phyloP scores from a whole-genome alignment of 2,329 filamentous ascomycete species.

The Fusarium anthophilum region DNA sequence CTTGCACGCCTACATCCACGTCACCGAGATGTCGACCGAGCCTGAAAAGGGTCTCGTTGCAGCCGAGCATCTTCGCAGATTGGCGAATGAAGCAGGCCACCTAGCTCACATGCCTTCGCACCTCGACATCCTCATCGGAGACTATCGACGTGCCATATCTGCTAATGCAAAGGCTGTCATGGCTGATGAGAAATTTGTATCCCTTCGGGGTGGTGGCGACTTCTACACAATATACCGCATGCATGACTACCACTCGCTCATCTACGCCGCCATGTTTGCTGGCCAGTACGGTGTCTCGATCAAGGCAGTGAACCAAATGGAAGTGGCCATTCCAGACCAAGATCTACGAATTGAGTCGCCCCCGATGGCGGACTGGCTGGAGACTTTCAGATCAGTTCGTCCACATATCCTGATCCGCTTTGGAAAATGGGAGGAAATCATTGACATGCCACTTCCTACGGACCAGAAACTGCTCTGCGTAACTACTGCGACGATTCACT shows the following conservation, averaged over 20 bases:
- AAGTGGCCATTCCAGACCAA: conserved; percentile 67
- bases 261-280: conserved; percentile 81
- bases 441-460: conserved; percentile 62
- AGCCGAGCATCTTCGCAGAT: conserved; percentile 69
- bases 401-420: conserved; percentile 77
- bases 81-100: conserved; percentile 75
- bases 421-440: conserved; percentile 73
- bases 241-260: conserved; percentile 76
- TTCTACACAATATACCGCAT: conserved; percentile 79
- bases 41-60: conserved; percentile 69
- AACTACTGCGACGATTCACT: conserved; percentile 73
- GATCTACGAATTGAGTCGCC: conserved; percentile 58
- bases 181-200: conserved; percentile 72
- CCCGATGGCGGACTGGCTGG: conserved; percentile 80
- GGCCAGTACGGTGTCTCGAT: conserved; percentile 70
- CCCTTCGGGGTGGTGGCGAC: conserved; percentile 64
- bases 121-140: conserved; percentile 75
- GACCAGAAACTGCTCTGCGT: conserved; percentile 70
- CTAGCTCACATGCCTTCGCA: conserved; percentile 79
- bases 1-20: conserved; percentile 79
- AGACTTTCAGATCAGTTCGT: conserved; percentile 71
- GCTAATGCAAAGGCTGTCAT: conserved; percentile 69
- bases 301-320: conserved; percentile 65
- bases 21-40: conserved; percentile 76
- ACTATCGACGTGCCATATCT: conserved; percentile 70